Conservation (phyloP, 2,329 filamentous ascomycete genomes). For the Colletotrichum cordylinicola region DNA sequence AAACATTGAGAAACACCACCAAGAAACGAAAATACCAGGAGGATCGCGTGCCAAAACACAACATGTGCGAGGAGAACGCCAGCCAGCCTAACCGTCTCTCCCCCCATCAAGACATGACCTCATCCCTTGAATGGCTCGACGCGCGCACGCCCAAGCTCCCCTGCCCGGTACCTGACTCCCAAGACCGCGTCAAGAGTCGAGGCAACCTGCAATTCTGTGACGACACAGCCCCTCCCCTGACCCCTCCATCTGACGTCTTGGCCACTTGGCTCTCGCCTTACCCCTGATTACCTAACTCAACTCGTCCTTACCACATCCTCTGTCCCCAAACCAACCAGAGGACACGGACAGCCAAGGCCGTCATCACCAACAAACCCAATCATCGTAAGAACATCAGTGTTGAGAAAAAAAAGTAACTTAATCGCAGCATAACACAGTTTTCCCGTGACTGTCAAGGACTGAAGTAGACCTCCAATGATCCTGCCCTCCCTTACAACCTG, state of each 20-base stretch:
- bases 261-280: not conserved
- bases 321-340: not conserved
- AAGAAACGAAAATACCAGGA: not conserved
- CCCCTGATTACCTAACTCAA: not conserved
- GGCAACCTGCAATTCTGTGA: not conserved
- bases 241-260: not conserved
- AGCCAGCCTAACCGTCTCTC: not conserved
- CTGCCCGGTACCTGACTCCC: not conserved
- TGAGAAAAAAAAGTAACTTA: accelerated
- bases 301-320: not conserved
- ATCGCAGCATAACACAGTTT: not conserved
- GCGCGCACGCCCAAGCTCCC: not conserved
- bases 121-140: not conserved
- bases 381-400: not conserved
- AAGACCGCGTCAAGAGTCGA: not conserved
- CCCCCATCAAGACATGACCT: not conserved
- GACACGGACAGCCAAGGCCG: not conserved
- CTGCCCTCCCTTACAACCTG: not conserved
- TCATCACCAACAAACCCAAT: not conserved
- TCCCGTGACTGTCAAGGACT: not conserved
- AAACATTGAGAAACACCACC: not conserved
- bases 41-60: not conserved
- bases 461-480: not conserved
- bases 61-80: not conserved
- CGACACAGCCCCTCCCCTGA: not conserved